A percentile compares a stretch with the other conserved stretches of the same genome.
Conservation (phyloP, 2,329 filamentous ascomycete genomes). For the Ustulina deusta region DNA sequence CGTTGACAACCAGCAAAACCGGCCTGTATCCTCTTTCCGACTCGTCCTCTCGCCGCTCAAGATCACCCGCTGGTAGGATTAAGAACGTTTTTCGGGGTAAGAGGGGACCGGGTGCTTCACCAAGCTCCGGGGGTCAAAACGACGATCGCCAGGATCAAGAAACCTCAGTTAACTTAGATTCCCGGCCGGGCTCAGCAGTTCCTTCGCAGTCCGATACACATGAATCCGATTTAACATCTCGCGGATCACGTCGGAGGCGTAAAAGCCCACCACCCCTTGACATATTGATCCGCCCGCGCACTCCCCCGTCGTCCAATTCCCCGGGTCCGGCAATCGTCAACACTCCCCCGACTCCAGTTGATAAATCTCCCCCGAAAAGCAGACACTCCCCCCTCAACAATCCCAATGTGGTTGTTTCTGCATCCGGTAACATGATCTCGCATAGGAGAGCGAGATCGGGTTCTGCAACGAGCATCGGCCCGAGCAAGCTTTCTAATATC, state of each 20-base stretch:
- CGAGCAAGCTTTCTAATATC: conserved; percentile 88
- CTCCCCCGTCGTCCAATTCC: conserved; percentile 60
- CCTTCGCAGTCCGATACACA: conserved; percentile 42
- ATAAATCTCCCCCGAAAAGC: conserved; percentile 49
- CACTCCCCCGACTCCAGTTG: conserved; percentile 74
- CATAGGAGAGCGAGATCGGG: conserved; percentile 69
- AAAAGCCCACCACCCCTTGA: conserved; percentile 44
- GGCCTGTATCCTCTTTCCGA: conserved; percentile 58
- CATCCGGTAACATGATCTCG: conserved; percentile 78
- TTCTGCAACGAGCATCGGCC: conserved; percentile 66
- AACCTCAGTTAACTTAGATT: conserved; percentile 39
- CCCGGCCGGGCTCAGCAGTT: conserved; percentile 40
- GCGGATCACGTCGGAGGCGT: conserved; percentile 39
- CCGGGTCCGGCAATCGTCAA: conserved; percentile 70
- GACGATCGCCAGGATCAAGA: conserved; percentile 38
- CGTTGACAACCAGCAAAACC: conserved; percentile 52
- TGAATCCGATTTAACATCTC: conserved; percentile 42
- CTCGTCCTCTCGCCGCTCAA: conserved; percentile 66
- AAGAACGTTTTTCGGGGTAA: conserved; percentile 76
- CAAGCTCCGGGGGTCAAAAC: conserved; percentile 57
- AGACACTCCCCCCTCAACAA: conserved; percentile 48
- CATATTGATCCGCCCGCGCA: conserved; percentile 55
- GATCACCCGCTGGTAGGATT: conserved; percentile 78
- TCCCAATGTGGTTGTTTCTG: conserved; percentile 69
- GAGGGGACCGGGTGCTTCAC: conserved; percentile 60